phyloP scores from a whole-genome alignment of 805 yeast genomes.

The Myxozyma nipponensis region DNA sequence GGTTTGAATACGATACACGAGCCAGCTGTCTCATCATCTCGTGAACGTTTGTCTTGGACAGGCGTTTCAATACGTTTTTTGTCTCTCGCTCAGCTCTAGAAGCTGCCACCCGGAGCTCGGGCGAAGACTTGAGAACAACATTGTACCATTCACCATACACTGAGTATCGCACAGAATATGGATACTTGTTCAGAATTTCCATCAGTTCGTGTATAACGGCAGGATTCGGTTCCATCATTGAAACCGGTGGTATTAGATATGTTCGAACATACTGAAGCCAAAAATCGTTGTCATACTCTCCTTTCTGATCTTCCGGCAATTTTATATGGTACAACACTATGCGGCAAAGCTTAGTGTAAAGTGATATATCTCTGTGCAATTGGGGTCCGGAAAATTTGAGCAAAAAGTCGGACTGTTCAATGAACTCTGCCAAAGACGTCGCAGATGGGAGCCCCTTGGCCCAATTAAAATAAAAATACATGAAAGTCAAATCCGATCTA shows the following conservation, averaged over 20 bases:
- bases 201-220: slow-evolving; percentile 59
- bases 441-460: slow-evolving; percentile 40
- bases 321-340: slow-evolving; percentile 41
- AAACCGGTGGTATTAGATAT: slow-evolving; percentile 60
- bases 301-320: slow-evolving; percentile 16
- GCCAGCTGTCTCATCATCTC: slow-evolving; percentile 71
- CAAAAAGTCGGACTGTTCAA: slow-evolving; percentile 47
- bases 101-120: slow-evolving; percentile 55
- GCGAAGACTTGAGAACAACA: slow-evolving; percentile 52
- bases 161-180: slow-evolving; percentile 64
- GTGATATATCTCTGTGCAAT: slow-evolving; percentile 46
- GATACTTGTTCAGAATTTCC: slow-evolving; percentile 49
- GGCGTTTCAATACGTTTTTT: slow-evolving; percentile 69
- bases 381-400: slow-evolving; percentile 55
- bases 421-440: slow-evolving; percentile 43
- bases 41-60: slow-evolving; percentile 73
- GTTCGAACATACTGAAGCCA: slow-evolving; percentile 66
- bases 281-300: slow-evolving; percentile 28
- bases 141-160: slow-evolving; percentile 75
- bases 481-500: slow-evolving; percentile 10
- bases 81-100: slow-evolving; percentile 73
- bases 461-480: slow-evolving; percentile 45
- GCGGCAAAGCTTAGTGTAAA: slow-evolving; percentile 59
- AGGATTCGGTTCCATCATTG: slow-evolving; percentile 53
- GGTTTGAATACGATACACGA: slow-evolving; percentile 68